Percentiles rank a stretch among this genome's conserved stretches.
Conservation (phyloP, 352 stramenopile genomes). For the Phytopythium sindhum region DNA sequence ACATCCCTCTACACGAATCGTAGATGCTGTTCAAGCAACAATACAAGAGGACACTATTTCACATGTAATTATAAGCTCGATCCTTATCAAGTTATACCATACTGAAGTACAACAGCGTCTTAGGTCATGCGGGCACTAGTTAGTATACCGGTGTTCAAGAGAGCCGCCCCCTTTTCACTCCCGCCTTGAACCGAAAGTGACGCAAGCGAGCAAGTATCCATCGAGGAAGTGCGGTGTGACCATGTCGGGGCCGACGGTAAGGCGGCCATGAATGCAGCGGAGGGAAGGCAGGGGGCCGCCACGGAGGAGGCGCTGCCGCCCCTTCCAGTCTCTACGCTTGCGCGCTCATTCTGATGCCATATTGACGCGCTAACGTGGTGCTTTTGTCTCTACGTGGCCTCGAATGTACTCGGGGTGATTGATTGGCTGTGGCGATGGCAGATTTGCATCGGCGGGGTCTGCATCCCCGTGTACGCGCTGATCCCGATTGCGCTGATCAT, state of each 20-base stretch:
- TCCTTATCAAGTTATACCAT: no score
- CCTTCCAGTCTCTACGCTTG: not conserved
- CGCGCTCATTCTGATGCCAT: not conserved
- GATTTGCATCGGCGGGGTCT: slow-evolving; percentile 81
- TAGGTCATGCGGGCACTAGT: no score
- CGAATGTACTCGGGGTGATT: not conserved
- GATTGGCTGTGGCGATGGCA: slow-evolving; percentile 12
- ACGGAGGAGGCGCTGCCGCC: not conserved
- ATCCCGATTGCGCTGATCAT: slow-evolving; percentile 71
- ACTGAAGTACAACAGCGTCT: no score
- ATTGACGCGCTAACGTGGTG: not conserved
- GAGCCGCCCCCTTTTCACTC: no score
- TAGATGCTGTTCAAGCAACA: not conserved
- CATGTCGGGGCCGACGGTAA: slow-evolving; percentile 33
- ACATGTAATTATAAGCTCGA: no score
- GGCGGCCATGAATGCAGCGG: not conserved
- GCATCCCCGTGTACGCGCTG: slow-evolving; percentile 73
- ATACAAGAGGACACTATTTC: no score
- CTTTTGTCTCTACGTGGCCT: not conserved
- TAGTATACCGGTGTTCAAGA: no score
- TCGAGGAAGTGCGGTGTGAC: not conserved
- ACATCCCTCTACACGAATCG: slow-evolving; percentile 21
- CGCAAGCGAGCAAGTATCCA: not conserved
- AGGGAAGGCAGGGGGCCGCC: not conserved
- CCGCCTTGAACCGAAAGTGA: not conserved